Percentiles rank a stretch among this genome's conserved stretches.
These are phyloP conservation scores for Pseudonitzschia multistriata DNA, from an alignment of 108 stramenopile species.

Conservation along the genomic window DNA sequence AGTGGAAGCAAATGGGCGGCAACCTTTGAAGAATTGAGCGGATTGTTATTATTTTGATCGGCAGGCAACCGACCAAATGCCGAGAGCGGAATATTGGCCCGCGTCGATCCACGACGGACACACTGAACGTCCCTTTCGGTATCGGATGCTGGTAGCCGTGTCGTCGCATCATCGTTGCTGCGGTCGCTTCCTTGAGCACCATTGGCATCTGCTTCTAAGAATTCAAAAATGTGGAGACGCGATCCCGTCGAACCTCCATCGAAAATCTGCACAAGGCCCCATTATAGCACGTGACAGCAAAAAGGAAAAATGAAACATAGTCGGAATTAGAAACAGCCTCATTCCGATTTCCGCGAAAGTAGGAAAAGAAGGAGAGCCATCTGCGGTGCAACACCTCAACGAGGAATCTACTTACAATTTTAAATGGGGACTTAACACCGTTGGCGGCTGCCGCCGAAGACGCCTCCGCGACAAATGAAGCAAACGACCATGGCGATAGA, in stretches of 20 bases:
- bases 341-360: no score
- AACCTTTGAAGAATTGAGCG: constrained; percentile 29
- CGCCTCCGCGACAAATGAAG: neutral
- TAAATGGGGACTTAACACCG: constrained; percentile 22
- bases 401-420: constrained; percentile 46
- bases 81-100: constrained; percentile 73
- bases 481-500: constrained; percentile 12
- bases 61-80: constrained; percentile 55
- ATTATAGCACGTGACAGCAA: no score
- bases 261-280: constrained; percentile 51
- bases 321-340: constrained; percentile 5
- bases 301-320: constrained; percentile 2
- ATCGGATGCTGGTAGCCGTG: constrained; percentile 1
- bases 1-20: constrained; percentile 79
- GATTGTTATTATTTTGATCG: constrained; percentile 24
- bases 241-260: constrained; percentile 90
- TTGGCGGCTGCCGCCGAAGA: neutral
- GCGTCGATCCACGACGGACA: constrained; percentile 67
- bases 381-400: no score
- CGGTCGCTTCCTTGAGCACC: neutral
- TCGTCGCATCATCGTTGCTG: neutral
- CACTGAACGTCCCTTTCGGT: constrained; percentile 24
- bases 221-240: constrained; percentile 81
- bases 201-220: constrained; percentile 36
- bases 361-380: no score